Base-by-base conservation (phyloP, 768 basidiomycete genomes). In the Serendipita indica region DNA sequence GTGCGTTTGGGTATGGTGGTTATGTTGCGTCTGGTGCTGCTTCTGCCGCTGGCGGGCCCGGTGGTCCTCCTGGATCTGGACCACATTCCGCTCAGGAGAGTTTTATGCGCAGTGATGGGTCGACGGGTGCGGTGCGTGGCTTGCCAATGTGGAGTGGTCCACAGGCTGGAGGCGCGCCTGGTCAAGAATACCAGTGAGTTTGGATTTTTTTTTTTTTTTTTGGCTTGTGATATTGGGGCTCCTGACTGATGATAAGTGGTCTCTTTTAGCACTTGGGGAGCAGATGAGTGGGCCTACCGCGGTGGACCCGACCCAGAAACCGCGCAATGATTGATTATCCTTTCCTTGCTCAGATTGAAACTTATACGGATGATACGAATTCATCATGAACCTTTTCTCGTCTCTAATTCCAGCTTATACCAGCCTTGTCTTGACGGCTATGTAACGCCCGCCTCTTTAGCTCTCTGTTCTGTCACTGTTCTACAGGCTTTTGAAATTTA, bases 41-140 rank as follows among this genome's bases (percentile, higher is more conserved):
- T 20, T 1, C 16, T 10, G 49, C 16, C 16, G 20, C 3, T 20
- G 49, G 49, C 2, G 49, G 49, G 49, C 16, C 49, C 30, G 49
- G 49, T 54, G 49, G 49, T 1, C 30, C 20, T 27, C 16, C 7
- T 27, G 14, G 14, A 27, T 14, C 20, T 54, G 49, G 22, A 54
- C 49, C 49, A 28, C 20, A 25, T 25, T 28, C 49, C 10, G 49
- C 49, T 18, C 49, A 54, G 30, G 49, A 54, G 49, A 54, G 49
- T 30, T 54, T 54, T 27, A 54, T 54, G 22, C 20, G 49, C 7
- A 10, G 49, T 14, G 49, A 54, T 54, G 49, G 16, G 30, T 22
- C 3, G 3, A 28, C 49, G 49, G n/a, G n/a, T 54, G 49, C 20
- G 20, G 30, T 54, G 20, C 20, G 30, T 18, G 49, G 49, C 3